A percentile compares a stretch with the other conserved stretches of the same genome.
These are phyloP conservation scores for Sphagnum tenellum DNA, from an alignment of 225 moss, liverwort and hornwort species.

Conservation along the genomic window DNA sequence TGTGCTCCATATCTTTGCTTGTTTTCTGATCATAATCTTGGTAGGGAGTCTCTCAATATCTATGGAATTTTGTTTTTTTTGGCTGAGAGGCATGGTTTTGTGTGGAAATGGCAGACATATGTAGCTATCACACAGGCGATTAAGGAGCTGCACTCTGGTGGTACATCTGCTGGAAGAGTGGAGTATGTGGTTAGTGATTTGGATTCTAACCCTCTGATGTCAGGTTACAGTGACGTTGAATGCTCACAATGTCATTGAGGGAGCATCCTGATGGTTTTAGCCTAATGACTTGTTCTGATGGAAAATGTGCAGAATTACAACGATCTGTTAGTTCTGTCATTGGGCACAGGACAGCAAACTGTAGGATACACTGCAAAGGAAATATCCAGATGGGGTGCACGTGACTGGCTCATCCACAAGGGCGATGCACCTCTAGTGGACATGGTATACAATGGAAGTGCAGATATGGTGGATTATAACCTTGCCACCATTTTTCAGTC, in stretches of 20 bases:
- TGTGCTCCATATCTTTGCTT: too few relatives aligned
- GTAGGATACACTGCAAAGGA: slow-evolving; percentile 21
- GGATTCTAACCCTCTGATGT: too few relatives aligned
- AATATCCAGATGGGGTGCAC: slow-evolving; percentile 44
- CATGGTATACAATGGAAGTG: slow-evolving; percentile 45
- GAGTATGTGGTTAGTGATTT: slow-evolving; percentile 17
- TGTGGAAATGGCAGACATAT: slow-evolving; percentile 20
- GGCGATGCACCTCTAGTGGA: slow-evolving; percentile 44
- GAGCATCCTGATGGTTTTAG: too few relatives aligned
- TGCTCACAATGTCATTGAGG: too few relatives aligned
- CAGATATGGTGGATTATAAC: slow-evolving; percentile 60
- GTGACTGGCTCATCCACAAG: slow-evolving; percentile 32
- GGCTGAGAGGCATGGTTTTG: too few relatives aligned
- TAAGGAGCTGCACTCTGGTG: slow-evolving; percentile 37
- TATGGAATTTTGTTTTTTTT: too few relatives aligned
- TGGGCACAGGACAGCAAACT: slow-evolving; percentile 45
- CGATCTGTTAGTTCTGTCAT: slow-evolving; percentile 10
- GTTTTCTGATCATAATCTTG: too few relatives aligned
- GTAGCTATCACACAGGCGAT: slow-evolving; percentile 57
- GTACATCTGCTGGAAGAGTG: slow-evolving; percentile 32
- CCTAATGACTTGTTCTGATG: too few relatives aligned
- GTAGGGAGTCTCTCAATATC: too few relatives aligned
- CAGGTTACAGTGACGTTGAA: too few relatives aligned
- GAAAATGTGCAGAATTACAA: too few relatives aligned
- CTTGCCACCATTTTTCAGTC: slow-evolving; percentile 42